Conservation (phyloP, 306 rosid species). For the Trifolium subterraneum region DNA sequence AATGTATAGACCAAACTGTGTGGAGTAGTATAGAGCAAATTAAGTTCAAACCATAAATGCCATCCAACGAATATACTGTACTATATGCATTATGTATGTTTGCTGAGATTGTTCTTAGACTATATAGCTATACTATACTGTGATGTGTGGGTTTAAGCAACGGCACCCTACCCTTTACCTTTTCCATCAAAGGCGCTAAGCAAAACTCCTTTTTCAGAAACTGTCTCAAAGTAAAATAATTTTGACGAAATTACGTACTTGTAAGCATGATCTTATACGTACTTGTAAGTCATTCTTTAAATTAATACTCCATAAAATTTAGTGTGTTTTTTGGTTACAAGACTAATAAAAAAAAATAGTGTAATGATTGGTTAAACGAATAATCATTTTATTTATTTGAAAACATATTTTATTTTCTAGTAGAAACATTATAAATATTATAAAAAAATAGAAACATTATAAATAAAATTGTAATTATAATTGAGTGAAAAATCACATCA, state of each 20-base stretch:
- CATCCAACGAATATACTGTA: background rate
- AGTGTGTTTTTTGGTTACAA: too few species aligned
- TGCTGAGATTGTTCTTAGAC: background rate
- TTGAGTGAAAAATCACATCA: too few species aligned
- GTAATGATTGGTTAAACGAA: background rate
- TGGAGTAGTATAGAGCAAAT: background rate
- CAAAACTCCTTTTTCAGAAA: conserved; percentile 39
- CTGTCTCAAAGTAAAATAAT: background rate
- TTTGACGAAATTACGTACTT: background rate
- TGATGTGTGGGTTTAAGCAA: background rate
- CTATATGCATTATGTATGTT: background rate
- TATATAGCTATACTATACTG: background rate
- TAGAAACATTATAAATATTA: too few species aligned
- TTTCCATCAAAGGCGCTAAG: conserved; percentile 40
- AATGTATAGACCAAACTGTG: background rate
- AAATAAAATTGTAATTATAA: too few species aligned
- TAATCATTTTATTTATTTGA: background rate
- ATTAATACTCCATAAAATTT: too few species aligned
- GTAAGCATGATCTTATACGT: too few species aligned
- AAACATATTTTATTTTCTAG: background rate
- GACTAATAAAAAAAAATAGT: too few species aligned
- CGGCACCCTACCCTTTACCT: background rate
- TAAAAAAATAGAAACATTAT: too few species aligned
- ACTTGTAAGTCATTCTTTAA: too few species aligned
- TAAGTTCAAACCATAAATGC: background rate